Percentiles rank a stretch among this genome's conserved stretches.
phyloP scores from a whole-genome alignment of 83 land plant species.

The Diphasiastrum complanatum region DNA sequence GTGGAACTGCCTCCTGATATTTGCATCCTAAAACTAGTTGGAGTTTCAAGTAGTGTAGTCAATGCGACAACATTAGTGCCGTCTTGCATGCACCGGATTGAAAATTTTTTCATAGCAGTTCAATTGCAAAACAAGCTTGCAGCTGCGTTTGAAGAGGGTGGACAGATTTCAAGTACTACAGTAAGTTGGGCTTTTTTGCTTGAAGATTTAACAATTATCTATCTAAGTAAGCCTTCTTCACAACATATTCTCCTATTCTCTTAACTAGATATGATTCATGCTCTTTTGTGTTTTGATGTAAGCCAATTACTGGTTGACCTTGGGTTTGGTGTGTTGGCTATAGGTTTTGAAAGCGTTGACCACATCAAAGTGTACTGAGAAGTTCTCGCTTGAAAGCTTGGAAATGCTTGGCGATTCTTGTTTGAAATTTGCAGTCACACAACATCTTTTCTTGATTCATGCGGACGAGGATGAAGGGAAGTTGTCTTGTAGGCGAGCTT shows the following conservation, averaged over 20 bases:
- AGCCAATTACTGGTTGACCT: too few relatives aligned
- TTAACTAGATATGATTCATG: not conserved
- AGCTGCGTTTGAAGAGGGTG: constrained; percentile 50
- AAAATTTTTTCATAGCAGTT: constrained; percentile 69
- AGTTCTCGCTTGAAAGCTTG: constrained; percentile 77
- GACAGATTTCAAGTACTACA: constrained; percentile 38
- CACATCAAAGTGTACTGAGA: constrained; percentile 66
- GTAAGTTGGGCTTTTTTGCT: constrained; percentile 27
- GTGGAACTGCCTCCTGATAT: constrained; percentile 80
- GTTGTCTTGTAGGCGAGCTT: constrained; percentile 51
- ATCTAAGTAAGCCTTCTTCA: not conserved
- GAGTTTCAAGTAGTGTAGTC: constrained; percentile 59
- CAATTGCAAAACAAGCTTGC: constrained; percentile 48
- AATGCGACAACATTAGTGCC: constrained; percentile 72
- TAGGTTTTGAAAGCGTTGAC: constrained; percentile 89
- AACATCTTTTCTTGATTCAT: constrained; percentile 54
- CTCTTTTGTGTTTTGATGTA: not conserved
- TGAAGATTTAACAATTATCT: not conserved
- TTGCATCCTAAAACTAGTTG: constrained; percentile 56
- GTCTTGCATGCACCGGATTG: constrained; percentile 84
- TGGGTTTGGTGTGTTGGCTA: not conserved
- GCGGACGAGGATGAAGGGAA: constrained; percentile 65
- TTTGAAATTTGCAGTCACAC: constrained; percentile 75
- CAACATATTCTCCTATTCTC: not conserved
- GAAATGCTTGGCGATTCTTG: constrained; percentile 94